Conservation (phyloP, 176 grass and related monocot species). For the sorghum (Sorghum bicolor) region DNA sequence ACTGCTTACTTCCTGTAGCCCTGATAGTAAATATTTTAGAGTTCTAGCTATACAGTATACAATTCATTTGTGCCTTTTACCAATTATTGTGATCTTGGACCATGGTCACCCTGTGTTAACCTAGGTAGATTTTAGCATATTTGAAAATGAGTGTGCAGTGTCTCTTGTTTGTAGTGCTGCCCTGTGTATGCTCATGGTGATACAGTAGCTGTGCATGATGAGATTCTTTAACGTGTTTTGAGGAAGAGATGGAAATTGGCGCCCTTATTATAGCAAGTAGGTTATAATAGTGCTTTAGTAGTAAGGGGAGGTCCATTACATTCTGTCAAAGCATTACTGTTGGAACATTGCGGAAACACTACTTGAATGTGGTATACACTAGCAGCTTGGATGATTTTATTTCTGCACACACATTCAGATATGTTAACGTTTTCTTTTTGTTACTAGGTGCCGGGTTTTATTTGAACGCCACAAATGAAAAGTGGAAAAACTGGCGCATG, state of each 20-base stretch:
- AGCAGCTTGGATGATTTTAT: not conserved
- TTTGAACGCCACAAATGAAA: slow-evolving; percentile 81
- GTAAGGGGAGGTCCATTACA: not conserved
- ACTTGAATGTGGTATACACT: slow-evolving; percentile 2
- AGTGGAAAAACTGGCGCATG: slow-evolving; percentile 99
- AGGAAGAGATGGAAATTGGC: not conserved
- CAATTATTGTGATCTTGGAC: not conserved
- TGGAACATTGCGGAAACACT: not conserved
- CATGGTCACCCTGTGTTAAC: not conserved
- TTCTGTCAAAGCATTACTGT: not conserved
- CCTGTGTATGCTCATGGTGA: not conserved
- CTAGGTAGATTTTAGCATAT: not conserved
- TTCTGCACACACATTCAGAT: not conserved
- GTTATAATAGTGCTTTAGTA: not conserved
- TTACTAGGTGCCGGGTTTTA: slow-evolving; percentile 93
- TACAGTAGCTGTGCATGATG: not conserved
- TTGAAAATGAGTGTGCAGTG: not conserved
- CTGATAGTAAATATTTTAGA: not conserved
- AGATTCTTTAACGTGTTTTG: not conserved
- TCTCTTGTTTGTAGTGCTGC: not conserved
- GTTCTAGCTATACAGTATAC: not conserved
- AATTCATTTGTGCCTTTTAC: not conserved
- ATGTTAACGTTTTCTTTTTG: not conserved
- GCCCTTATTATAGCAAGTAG: not conserved
- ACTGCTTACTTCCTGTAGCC: not conserved